A percentile compares a stretch with the other conserved stretches of the same genome.
Conservation (phyloP, 1,139 yeast genomes). For the Suhomyces bokatorum region DNA sequence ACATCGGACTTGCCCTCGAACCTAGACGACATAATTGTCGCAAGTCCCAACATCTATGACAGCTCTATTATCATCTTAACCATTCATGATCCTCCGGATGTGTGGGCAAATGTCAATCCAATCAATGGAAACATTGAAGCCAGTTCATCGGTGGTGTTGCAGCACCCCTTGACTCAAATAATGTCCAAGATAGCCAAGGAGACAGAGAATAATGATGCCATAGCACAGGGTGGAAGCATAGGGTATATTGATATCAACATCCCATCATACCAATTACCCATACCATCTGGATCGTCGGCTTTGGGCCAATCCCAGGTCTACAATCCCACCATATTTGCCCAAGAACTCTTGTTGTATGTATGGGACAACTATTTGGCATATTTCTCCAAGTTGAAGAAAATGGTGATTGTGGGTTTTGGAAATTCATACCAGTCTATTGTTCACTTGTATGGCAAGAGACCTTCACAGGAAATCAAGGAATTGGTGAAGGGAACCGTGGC, state of each 20-base stretch:
- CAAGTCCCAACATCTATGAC: constrained; percentile 71
- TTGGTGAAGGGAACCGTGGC: constrained; percentile 72
- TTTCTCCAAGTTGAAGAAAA: constrained; percentile 62
- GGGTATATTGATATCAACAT: constrained; percentile 85
- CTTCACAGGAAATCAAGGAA: constrained; percentile 54
- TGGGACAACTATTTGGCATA: constrained; percentile 92
- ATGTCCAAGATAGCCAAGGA: constrained; percentile 36
- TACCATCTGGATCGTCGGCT: constrained; percentile 20
- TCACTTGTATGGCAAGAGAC: constrained; percentile 82
- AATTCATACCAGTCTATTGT: constrained; percentile 87
- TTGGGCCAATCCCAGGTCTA: constrained; percentile 34
- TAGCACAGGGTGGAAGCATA: constrained; percentile 49
- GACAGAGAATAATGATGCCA: constrained; percentile 42
- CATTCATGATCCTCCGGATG: constrained; percentile 89
- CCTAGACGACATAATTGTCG: constrained; percentile 69
- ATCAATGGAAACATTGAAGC: constrained; percentile 76
- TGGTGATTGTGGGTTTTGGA: constrained; percentile 86
- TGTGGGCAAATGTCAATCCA: constrained; percentile 88
- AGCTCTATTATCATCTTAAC: constrained; percentile 64
- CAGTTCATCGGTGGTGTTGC: constrained; percentile 63
- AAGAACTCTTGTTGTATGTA: constrained; percentile 71
- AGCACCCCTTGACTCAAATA: constrained; percentile 43
- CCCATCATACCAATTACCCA: constrained; percentile 50
- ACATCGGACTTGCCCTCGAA: constrained; percentile 50
- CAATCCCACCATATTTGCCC: constrained; percentile 66